Percentiles rank a stretch among this genome's conserved stretches.
phyloP scores from a whole-genome alignment of 768 basidiomycete species.

The Leccinum longicurvipes region DNA sequence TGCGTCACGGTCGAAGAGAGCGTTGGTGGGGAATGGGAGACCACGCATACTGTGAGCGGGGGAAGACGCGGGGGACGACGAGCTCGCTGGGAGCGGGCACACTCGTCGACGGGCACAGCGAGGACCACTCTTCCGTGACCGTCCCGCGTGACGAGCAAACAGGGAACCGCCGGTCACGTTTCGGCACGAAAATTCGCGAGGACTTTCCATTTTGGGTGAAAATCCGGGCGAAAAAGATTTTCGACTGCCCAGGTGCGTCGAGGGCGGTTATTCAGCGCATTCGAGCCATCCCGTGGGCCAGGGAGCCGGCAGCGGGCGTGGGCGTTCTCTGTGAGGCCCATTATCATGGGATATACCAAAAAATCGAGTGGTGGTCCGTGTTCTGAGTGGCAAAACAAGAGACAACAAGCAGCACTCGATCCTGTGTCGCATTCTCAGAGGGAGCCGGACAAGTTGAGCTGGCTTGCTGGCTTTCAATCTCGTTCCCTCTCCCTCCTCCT shows the following conservation, averaged over 20 bases:
- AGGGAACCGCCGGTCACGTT: conserved; percentile 27
- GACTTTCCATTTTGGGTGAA: conserved; percentile 9
- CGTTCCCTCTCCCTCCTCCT: conserved; percentile 19
- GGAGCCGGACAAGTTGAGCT: conserved; percentile 26
- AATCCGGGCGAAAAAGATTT: conserved; percentile 6
- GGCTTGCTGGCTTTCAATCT: conserved; percentile 38
- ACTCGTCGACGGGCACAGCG: conserved; percentile 39
- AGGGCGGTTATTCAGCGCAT: neutral
- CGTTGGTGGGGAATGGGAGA: conserved; percentile 46
- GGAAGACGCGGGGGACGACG: conserved; percentile 13
- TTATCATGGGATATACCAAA: neutral
- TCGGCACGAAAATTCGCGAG: conserved; percentile 16
- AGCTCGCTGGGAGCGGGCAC: conserved; percentile 18
- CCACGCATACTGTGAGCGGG: conserved; percentile 48
- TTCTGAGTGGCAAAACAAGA: conserved; percentile 20
- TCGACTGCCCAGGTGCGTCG: neutral
- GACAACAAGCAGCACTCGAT: conserved; percentile 30
- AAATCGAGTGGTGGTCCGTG: conserved; percentile 12
- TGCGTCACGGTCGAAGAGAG: conserved; percentile 49
- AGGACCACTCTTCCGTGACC: conserved; percentile 30
- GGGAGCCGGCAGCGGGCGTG: neutral
- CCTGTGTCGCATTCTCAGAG: conserved; percentile 35
- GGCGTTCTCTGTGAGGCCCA: neutral
- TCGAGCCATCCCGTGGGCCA: neutral
- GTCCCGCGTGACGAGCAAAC: conserved; percentile 29